Percentiles rank a stretch among this genome's conserved stretches.
Conservation (phyloP, 1,139 yeast genomes). For the Cylindricascospora bacillispora region DNA sequence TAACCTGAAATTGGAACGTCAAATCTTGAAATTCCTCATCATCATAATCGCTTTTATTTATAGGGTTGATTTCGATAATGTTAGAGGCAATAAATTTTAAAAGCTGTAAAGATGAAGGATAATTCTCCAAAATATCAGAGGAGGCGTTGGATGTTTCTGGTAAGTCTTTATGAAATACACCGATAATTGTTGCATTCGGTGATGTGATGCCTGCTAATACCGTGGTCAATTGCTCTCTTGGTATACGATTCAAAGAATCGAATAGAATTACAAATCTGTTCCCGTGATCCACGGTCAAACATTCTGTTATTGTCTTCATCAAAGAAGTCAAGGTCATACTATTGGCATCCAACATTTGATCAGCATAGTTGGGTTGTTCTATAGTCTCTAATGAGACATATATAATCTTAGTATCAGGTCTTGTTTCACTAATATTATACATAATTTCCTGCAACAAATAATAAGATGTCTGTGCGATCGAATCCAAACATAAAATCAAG, state of each 20-base stretch:
- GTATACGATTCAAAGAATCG: constrained; percentile 57
- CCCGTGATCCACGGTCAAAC: constrained; percentile 12
- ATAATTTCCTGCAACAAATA: constrained; percentile 46
- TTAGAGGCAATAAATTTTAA: constrained; percentile 61
- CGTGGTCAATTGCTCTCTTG: constrained; percentile 33
- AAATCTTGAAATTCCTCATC: constrained; percentile 39
- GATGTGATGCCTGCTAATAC: constrained; percentile 45
- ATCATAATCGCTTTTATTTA: constrained; percentile 22
- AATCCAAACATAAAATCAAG: constrained; percentile 54
- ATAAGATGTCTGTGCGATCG: constrained; percentile 54
- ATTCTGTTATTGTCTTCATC: constrained; percentile 20
- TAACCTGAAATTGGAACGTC: constrained; percentile 35
- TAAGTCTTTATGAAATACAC: constrained; percentile 40
- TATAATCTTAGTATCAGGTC: constrained; percentile 26
- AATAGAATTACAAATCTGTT: constrained; percentile 29
- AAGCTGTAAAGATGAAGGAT: constrained; percentile 40
- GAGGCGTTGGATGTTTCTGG: constrained; percentile 23
- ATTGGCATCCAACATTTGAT: constrained; percentile 38
- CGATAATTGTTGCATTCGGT: constrained; percentile 44
- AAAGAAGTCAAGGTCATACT: constrained; percentile 21
- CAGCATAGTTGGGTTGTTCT: constrained; percentile 37
- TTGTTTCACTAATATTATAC: constrained; percentile 25
- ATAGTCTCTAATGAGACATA: constrained; percentile 56
- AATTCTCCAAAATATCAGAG: constrained; percentile 29
- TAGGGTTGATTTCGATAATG: constrained; percentile 46